Conservation (phyloP, 352 stramenopile genomes). For the Phytophthora nicotianae region DNA sequence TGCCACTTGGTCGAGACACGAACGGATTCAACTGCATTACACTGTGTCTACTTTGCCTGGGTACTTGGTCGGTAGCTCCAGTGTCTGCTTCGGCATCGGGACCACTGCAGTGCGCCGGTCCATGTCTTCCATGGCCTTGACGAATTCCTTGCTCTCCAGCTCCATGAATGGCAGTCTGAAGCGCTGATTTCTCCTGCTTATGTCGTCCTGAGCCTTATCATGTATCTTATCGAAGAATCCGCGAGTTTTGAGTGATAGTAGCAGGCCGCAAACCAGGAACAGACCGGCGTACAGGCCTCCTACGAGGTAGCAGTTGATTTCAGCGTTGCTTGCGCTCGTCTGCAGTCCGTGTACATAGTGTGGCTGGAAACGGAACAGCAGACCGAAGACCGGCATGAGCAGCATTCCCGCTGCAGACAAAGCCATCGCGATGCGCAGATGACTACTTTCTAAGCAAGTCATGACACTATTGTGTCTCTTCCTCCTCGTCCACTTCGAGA, state of each 20-base stretch:
- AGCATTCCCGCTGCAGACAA: slow-evolving; percentile 56
- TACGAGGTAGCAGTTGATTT: slow-evolving; percentile 70
- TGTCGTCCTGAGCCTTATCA: slow-evolving; percentile 6
- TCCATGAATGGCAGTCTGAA: slow-evolving; percentile 41
- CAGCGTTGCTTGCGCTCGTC: slow-evolving; percentile 41
- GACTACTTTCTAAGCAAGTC: slow-evolving; percentile 39
- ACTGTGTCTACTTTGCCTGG: slow-evolving; percentile 15
- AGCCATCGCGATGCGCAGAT: slow-evolving; percentile 42
- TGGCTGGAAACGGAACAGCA: slow-evolving; percentile 63
- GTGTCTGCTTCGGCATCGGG: slow-evolving; percentile 4
- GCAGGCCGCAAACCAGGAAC: slow-evolving; percentile 38
- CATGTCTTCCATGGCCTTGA: slow-evolving; percentile 31
- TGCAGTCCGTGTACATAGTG: slow-evolving; percentile 62
- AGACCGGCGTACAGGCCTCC: slow-evolving; percentile 53
- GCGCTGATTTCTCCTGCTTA: slow-evolving; percentile 21
- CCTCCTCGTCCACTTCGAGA: slow-evolving; percentile 9
- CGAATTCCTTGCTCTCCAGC: slow-evolving; percentile 45
- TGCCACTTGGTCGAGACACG: slow-evolving; percentile 4
- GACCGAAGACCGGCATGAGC: slow-evolving; percentile 60
- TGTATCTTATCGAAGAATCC: slow-evolving; percentile 11
- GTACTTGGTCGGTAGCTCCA: slow-evolving; percentile 24
- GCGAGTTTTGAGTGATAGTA: slow-evolving; percentile 29
- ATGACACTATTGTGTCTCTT: slow-evolving; percentile 19
- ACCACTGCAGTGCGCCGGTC: slow-evolving; percentile 21
- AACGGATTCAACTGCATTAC: slow-evolving; percentile 6